Conservation (phyloP, 164 flowering plant species). For the Magnolia changhungtana region DNA sequence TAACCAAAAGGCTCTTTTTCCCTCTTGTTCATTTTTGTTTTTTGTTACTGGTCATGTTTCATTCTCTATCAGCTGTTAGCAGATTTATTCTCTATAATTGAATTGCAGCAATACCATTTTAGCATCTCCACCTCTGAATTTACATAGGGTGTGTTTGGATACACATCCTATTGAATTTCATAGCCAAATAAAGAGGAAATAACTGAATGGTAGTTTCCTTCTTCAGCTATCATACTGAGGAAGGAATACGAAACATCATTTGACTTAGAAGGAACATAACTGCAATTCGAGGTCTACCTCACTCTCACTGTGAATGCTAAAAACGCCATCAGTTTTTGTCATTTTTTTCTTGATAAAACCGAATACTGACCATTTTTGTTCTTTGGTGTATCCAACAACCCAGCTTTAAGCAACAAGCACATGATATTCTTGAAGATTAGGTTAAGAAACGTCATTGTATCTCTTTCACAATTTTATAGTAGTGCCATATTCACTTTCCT, state of each 20-base stretch:
- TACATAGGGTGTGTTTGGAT: not conserved
- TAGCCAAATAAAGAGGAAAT: not conserved
- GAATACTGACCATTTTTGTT: not conserved
- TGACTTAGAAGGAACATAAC: not conserved
- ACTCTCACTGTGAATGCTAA: too few species aligned
- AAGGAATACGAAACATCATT: not conserved
- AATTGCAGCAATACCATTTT: not conserved
- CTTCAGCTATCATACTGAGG: not conserved
- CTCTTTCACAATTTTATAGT: not conserved
- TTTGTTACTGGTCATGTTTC: not conserved
- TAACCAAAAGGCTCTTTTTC: conserved; percentile 6
- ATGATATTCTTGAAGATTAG: too few species aligned
- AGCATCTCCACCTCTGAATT: not conserved
- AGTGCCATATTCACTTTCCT: not conserved
- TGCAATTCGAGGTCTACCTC: not conserved
- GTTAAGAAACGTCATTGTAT: too few species aligned
- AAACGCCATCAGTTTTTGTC: not conserved
- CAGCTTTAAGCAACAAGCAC: too few species aligned
- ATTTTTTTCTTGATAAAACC: not conserved
- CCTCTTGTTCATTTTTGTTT: too few species aligned
- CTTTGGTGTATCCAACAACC: too few species aligned
- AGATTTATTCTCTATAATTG: not conserved
- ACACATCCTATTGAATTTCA: not conserved
- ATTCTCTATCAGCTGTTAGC: not conserved
- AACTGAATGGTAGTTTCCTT: not conserved